Base-by-base conservation (phyloP, 129 eudicot species). In the Chrysanthemum lavandulifolium region DNA sequence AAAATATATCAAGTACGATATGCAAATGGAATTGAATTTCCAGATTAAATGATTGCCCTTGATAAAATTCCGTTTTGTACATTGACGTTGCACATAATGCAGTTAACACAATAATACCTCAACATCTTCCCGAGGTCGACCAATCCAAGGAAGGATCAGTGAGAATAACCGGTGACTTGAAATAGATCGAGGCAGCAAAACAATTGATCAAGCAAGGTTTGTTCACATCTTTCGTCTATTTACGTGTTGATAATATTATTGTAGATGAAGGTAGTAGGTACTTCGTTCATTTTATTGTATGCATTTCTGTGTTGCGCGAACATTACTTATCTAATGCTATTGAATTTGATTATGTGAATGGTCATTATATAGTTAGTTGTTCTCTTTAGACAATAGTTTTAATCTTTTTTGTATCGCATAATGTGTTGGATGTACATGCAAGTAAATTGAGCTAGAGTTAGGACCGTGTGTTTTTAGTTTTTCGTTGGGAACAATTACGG, bases 191-290 rank as follows among this genome's bases (percentile, higher is more conserved):
- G 75, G 59, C 82, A 55, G 99, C 97, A 51, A 84, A 86, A 47
- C 97, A 90, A 66, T 72, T 94, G 91, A 94, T 94, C 21, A 94
- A 85, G 67, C 69, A 97, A 94, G 99, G 97, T 94, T 86, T 75
- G 95, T 55, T 69, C 31, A 82, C 50, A 54, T 69, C 59, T 40
- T 57, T 72, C 48, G 21, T 61, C 57, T 29, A 29, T 69, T 25
- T 31, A 27, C 57, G 65, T 75, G 6, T 11, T 52, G 25, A 29
- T 29, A 29, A 29, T 29, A 29, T 29, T 29, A 67, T 61, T 64
- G 54, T 54, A 29, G 19, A 25, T 47, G 1, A 23, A 23, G 25
- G 25, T 23, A 23, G 53, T 53, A 50, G 0, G 64, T 40, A 54
- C 11, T 47, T 36, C 61, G 5, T 56, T 16, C 10, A 18, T 56